These are phyloP conservation scores for Bocquillonia castaneifolia DNA, from an alignment of 441 rosid genomes.

Conservation along the genomic window DNA sequence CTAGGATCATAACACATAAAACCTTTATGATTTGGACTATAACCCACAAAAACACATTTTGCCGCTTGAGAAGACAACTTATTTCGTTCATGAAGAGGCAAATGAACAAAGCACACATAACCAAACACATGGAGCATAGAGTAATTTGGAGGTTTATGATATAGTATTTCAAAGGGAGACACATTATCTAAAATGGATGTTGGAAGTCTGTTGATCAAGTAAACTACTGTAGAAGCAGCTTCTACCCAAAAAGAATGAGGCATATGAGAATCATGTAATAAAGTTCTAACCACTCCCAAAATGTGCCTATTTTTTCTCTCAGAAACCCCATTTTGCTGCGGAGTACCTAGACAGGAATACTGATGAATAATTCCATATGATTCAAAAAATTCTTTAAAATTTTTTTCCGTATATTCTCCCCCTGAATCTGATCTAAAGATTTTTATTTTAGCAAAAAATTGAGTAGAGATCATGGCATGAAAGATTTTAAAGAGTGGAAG, in stretches of 20 bases:
- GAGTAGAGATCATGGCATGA: background rate
- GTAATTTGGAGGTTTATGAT: background rate
- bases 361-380: background rate
- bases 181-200: background rate
- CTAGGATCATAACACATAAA: background rate
- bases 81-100: background rate
- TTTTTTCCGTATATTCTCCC: background rate
- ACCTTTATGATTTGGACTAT: background rate
- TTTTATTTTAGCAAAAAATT: too few relatives aligned
- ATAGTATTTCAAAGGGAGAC: background rate
- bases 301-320: background rate
- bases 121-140: background rate
- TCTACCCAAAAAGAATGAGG: background rate
- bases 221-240: background rate
- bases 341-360: background rate
- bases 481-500: background rate
- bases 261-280: background rate
- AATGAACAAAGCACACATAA: background rate
- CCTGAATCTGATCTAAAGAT: background rate
- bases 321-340: background rate
- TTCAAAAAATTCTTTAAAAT: too few relatives aligned
- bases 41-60: conserved; percentile 1
- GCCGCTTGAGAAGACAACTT: background rate
- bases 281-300: background rate
- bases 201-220: background rate